These are phyloP conservation scores for Phytopythium oedochilum DNA, from an alignment of 352 stramenopile genomes.

Conservation along the genomic window DNA sequence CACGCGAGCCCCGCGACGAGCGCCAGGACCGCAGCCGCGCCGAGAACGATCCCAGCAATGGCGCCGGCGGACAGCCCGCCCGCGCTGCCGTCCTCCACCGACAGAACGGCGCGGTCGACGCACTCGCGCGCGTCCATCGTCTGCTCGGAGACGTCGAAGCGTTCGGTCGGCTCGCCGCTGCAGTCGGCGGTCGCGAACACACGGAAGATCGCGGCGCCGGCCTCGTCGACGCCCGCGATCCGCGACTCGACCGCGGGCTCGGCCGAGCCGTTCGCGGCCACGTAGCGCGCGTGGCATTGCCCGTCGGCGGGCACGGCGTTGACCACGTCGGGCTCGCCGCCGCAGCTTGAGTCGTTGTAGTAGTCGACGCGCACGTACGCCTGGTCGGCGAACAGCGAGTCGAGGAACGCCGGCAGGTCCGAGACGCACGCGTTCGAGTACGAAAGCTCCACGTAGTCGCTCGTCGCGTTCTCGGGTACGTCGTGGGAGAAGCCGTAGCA, in stretches of 20 bases:
- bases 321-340: neutral
- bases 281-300: neutral
- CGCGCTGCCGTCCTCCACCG: too few species aligned
- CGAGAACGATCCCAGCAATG: constrained; percentile 1
- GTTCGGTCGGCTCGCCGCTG: neutral
- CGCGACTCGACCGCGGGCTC: neutral
- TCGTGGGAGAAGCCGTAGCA: neutral
- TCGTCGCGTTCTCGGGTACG: neutral
- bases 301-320: constrained; percentile 1
- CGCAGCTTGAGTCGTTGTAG: constrained; percentile 1
- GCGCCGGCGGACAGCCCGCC: neutral
- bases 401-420: neutral
- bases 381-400: neutral
- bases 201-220: neutral
- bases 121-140: neutral
- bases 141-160: neutral
- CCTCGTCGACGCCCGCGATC: neutral
- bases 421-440: neutral
- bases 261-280: neutral
- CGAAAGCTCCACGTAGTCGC: neutral
- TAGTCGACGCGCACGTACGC: constrained; percentile 1
- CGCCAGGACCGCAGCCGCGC: neutral
- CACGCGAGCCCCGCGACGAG: neutral
- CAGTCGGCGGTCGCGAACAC: neutral
- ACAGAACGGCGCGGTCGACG: neutral